Percentiles rank a stretch among this genome's conserved stretches.
These are phyloP conservation scores for Hypoxylon rickii DNA, from an alignment of 495 filamentous ascomycete genomes.

Conservation along the genomic window DNA sequence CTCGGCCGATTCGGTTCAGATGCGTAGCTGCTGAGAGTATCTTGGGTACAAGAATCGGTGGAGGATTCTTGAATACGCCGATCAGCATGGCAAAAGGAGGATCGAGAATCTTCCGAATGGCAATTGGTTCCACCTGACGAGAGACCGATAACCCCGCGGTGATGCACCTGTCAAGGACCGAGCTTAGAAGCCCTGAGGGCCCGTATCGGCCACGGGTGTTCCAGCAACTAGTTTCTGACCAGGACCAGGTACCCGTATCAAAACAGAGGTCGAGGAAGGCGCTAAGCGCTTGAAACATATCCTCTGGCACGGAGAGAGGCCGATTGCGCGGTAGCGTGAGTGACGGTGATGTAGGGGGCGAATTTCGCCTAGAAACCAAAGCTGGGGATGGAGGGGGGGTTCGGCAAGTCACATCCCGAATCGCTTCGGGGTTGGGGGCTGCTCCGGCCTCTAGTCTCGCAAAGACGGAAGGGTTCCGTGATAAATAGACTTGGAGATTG, in stretches of 20 bases:
- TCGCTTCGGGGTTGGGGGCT: slow-evolving; percentile 30
- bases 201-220: slow-evolving; percentile 30
- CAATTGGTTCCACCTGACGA: slow-evolving; percentile 34
- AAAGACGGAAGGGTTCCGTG: slow-evolving; percentile 38
- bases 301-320: slow-evolving; percentile 24
- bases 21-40: slow-evolving; percentile 34
- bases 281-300: slow-evolving; percentile 27
- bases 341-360: slow-evolving; percentile 2
- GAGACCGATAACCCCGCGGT: slow-evolving; percentile 35
- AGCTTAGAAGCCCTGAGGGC: slow-evolving; percentile 34
- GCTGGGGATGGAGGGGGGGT: slow-evolving; percentile 21
- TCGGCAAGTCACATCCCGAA: slow-evolving; percentile 39
- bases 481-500: slow-evolving; percentile 39
- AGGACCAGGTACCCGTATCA: slow-evolving; percentile 30
- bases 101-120: slow-evolving; percentile 29
- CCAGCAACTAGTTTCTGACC: slow-evolving; percentile 33
- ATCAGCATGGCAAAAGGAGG: slow-evolving; percentile 35
- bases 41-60: slow-evolving; percentile 34
- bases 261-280: slow-evolving; percentile 31
- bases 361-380: not conserved
- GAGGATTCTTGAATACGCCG: slow-evolving; percentile 39
- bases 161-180: slow-evolving; percentile 36
- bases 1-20: slow-evolving; percentile 32
- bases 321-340: slow-evolving; percentile 15
- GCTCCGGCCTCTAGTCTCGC: slow-evolving; percentile 36